These are phyloP conservation scores for Lolium rigidum DNA, from an alignment of 176 grass and related monocot species.

Conservation along the genomic window DNA sequence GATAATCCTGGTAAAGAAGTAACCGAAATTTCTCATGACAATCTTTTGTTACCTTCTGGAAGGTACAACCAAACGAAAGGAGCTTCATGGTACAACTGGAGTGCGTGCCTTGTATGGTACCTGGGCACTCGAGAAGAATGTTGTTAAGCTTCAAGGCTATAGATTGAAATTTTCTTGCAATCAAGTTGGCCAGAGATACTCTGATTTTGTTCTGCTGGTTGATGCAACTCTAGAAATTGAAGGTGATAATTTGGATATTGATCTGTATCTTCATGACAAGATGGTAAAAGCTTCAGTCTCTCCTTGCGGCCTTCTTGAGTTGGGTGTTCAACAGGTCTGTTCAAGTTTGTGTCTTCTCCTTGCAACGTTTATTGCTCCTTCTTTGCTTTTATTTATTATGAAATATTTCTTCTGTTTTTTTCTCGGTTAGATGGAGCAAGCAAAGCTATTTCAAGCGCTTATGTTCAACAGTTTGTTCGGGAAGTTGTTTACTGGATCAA, in stretches of 20 bases:
- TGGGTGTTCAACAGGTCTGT: constrained; percentile 74
- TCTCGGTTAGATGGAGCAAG: constrained; percentile 59
- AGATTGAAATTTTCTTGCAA: constrained; percentile 80
- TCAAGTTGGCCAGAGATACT: constrained; percentile 69
- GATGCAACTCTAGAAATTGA: constrained; percentile 68
- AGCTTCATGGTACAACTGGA: constrained; percentile 67
- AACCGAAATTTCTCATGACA: not conserved
- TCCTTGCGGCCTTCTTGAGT: constrained; percentile 64
- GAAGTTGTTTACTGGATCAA: constrained; percentile 65
- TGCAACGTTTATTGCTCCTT: constrained; percentile 31
- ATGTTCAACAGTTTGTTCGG: constrained; percentile 92
- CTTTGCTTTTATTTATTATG: constrained; percentile 39
- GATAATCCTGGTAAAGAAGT: constrained; percentile 19
- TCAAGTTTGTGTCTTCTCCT: constrained; percentile 26
- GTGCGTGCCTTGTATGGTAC: constrained; percentile 65
- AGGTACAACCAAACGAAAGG: constrained; percentile 94
- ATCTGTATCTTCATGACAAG: constrained; percentile 82
- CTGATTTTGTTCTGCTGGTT: constrained; percentile 74
- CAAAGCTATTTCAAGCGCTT: constrained; percentile 85
- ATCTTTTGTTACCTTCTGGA: constrained; percentile 22
- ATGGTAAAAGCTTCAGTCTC: constrained; percentile 81
- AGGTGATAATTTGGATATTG: constrained; percentile 61
- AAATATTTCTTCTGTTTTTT: constrained; percentile 34
- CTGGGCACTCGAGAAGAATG: constrained; percentile 63
- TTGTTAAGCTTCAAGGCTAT: constrained; percentile 70